phyloP scores from a whole-genome alignment of 2,329 filamentous ascomycete species.

The Penicillium italicum region DNA sequence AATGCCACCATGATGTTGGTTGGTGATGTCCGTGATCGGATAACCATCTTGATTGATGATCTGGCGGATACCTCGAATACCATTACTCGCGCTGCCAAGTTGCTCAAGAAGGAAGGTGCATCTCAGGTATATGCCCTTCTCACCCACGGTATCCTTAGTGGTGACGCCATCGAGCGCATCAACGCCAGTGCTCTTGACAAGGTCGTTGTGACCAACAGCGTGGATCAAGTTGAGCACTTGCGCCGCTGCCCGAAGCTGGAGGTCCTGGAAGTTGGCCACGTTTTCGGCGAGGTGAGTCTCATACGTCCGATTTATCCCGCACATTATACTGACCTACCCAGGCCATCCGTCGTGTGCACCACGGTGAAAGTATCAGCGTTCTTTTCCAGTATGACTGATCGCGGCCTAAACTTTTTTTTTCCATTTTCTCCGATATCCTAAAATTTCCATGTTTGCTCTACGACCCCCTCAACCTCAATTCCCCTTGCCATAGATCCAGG shows the following conservation, averaged over 20 bases:
- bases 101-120: constrained; percentile 92
- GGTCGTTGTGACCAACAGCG: constrained; percentile 91
- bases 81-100: constrained; percentile 90
- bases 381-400: constrained; percentile 77
- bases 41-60: constrained; percentile 90
- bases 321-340: constrained; percentile 34
- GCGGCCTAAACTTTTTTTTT: constrained; percentile 7
- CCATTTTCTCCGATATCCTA: constrained; percentile 5
- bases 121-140: constrained; percentile 84
- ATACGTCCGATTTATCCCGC: not conserved
- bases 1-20: constrained; percentile 90
- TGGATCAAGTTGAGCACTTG: constrained; percentile 80
- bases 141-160: constrained; percentile 91
- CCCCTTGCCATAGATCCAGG: constrained; percentile 9
- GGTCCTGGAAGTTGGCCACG: constrained; percentile 79
- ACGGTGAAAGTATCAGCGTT: constrained; percentile 95
- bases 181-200: constrained; percentile 91
- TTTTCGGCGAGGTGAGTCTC: constrained; percentile 75
- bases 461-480: not conserved
- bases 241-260: constrained; percentile 80
- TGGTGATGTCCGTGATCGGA: constrained; percentile 74
- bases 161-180: constrained; percentile 89
- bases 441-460: constrained; percentile 3
- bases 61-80: constrained; percentile 95
- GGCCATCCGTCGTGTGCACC: constrained; percentile 91